Base-by-base conservation (phyloP, 2,329 filamentous ascomycete species). In the Diaporthe ilicicola region DNA sequence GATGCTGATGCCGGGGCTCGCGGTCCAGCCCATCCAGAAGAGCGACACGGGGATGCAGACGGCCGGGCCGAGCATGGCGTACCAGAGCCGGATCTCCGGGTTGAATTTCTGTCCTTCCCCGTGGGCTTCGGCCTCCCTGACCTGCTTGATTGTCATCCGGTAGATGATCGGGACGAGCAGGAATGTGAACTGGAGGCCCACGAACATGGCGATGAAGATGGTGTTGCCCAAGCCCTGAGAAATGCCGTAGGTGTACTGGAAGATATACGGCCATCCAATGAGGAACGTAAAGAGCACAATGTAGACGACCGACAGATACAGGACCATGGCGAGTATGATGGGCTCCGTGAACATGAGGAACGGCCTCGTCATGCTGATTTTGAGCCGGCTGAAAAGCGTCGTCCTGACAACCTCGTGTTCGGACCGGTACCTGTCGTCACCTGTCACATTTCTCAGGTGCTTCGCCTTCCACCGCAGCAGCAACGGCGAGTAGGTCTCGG, bases 401-500 rank as follows among this genome's bases (percentile, higher is more conserved):
- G 76, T 75, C 4, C 74, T 73, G 3, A 88, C 78, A 66, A 86
- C 87, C 78, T 93, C 91, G 69, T 92, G 91, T 8, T 90, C 87
- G 10, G 90, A 91, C 65, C 85, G 83, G 81, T 88, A 93, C 56
- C 87, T 82, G n/a, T 84, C 79, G 71, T 92, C 87, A 4, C 89
- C 88, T 0, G 89, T 92, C 72, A 90, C 86, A 74, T 85, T 81
- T 56, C 91, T 87, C 69, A 91, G 80, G 73, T 85, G 85, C 34
- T 82, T 81, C 2, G 91, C 91, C 75, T 92, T 92, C 72, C 84
- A 83, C 69, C 88, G 85, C 39, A 93, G 79, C 4, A 93, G 80
- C 17, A 91, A 59, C 42, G 79, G 79, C 2, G 77, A 86, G 73
- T 92, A 93, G 0, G 91, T 93, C 78, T 93, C 91, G 1, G 91